Conservation (phyloP, 108 stramenopile species). For the Nitzschia sp. region DNA sequence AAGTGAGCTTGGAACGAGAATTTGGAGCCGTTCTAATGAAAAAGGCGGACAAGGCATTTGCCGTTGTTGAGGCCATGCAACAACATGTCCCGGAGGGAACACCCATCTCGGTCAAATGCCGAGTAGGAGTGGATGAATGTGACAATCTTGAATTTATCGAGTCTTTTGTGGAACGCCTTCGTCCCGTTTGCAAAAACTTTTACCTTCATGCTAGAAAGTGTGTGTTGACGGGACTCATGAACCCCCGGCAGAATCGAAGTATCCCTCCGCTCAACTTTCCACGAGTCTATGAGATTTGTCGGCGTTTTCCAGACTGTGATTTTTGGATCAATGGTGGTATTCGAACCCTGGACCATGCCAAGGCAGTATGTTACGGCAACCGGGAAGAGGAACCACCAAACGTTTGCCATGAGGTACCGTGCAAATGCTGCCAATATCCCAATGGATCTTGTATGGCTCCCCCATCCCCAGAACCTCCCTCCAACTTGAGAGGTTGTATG, state of each 20-base stretch:
- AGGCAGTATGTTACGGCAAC: conserved; percentile 50
- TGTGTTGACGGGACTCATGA: conserved; percentile 48
- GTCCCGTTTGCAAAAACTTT: conserved; percentile 50
- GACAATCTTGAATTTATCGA: conserved; percentile 56
- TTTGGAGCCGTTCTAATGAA: conserved; percentile 62
- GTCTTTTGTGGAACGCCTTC: conserved; percentile 39
- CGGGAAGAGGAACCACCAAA: conserved; percentile 3
- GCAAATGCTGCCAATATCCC: conserved; percentile 43
- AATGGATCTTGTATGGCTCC: conserved; percentile 69
- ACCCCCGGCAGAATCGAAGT: conserved; percentile 67
- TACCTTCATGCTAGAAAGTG: conserved; percentile 73
- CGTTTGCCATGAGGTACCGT: conserved; percentile 45
- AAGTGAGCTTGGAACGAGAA: conserved; percentile 45
- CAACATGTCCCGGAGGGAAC: neutral
- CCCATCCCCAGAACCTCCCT: conserved; percentile 37
- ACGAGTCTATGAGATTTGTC: conserved; percentile 58
- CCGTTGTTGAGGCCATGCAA: conserved; percentile 20
- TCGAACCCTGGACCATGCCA: conserved; percentile 51
- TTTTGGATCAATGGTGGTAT: conserved; percentile 83
- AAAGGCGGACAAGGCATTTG: conserved; percentile 17
- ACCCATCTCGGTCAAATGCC: conserved; percentile 69
- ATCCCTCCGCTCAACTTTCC: conserved; percentile 79
- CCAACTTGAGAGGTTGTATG: conserved; percentile 72
- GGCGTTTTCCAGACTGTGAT: conserved; percentile 66
- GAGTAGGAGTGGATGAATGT: conserved; percentile 70